Percentiles rank a stretch among this genome's conserved stretches.
Evolutionary conservation across 495 filamentous ascomycete species (phyloP).

Genomic region (Acidomyces sp.): DNA sequence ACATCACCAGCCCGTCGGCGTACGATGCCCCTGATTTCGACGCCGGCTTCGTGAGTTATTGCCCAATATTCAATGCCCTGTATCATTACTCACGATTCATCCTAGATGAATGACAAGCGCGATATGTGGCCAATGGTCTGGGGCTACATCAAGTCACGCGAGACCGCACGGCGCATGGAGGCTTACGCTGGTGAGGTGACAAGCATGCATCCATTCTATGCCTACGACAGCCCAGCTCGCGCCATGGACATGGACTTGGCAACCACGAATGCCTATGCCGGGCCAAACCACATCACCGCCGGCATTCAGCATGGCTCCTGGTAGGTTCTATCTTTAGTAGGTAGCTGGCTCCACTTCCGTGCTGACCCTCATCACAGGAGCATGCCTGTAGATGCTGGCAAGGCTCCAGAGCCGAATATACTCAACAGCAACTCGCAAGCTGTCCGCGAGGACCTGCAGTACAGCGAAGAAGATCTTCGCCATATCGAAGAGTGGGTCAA

Average conservation of each 20-base stretch:
- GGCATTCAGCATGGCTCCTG: constrained; percentile 45
- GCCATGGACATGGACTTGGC: constrained; percentile 60
- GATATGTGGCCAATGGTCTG: constrained; percentile 78
- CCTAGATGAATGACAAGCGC: constrained; percentile 74
- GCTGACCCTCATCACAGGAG: constrained; percentile 26
- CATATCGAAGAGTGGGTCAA: constrained; percentile 67
- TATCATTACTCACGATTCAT: no score
- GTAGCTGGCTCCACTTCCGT: no score
- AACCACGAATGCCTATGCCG: constrained; percentile 61
- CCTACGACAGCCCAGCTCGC: constrained; percentile 51
- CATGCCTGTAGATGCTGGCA: constrained; percentile 36
- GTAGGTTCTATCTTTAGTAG: constrained; percentile 24
- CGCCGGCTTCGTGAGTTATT: constrained; percentile 35
- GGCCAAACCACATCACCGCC: constrained; percentile 58
- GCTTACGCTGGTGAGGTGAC: constrained; percentile 68
- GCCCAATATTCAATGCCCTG: no score
- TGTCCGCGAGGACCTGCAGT: constrained; percentile 50
- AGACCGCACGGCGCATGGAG: constrained; percentile 66
- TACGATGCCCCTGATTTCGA: constrained; percentile 71
- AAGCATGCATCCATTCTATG: constrained; percentile 49
- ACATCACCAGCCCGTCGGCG: constrained; percentile 57
- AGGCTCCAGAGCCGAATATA: constrained; percentile 33
- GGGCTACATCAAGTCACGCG: constrained; percentile 76
- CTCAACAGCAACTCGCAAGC: constrained; percentile 41
- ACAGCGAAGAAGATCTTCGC: constrained; percentile 51